These are phyloP conservation scores for Gymnopilus dilepis DNA, from an alignment of 768 basidiomycete genomes.

Conservation along the genomic window DNA sequence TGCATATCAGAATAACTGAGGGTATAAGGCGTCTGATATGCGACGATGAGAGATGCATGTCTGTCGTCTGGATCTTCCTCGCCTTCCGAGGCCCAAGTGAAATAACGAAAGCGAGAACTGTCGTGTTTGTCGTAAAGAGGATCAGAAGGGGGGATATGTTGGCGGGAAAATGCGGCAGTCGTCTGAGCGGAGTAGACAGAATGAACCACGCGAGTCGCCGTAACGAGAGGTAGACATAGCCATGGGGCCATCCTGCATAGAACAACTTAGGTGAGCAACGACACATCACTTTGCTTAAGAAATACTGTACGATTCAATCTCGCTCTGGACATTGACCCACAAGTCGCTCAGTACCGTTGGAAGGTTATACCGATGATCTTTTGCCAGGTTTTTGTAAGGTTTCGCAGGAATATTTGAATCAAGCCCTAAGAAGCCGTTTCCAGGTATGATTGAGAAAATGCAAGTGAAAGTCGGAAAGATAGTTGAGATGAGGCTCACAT, in stretches of 20 bases:
- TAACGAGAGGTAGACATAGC: slow-evolving; percentile 22
- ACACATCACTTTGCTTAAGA: slow-evolving; percentile 2
- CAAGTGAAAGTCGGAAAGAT: neutral
- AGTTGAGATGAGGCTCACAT: slow-evolving; percentile 3
- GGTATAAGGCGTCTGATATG: slow-evolving; percentile 67
- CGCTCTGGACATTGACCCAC: slow-evolving; percentile 14
- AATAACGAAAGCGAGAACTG: slow-evolving; percentile 24
- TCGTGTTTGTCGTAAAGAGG: slow-evolving; percentile 5
- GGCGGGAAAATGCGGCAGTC: slow-evolving; percentile 13
- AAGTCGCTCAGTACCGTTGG: slow-evolving; percentile 10
- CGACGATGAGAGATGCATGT: slow-evolving; percentile 47
- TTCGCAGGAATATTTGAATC: slow-evolving; percentile 6
- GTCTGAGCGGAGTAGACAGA: neutral
- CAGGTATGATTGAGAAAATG: no score
- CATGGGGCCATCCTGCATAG: slow-evolving; percentile 23
- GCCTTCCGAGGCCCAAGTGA: slow-evolving; percentile 16
- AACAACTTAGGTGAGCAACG: slow-evolving; percentile 8
- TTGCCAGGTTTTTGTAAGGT: neutral
- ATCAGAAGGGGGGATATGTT: no score
- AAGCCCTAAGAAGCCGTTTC: slow-evolving; percentile 9
- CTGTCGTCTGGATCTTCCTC: neutral
- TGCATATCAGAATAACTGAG: slow-evolving; percentile 57
- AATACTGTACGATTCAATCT: slow-evolving; percentile 35
- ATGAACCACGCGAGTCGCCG: slow-evolving; percentile 26
- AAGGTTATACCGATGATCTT: slow-evolving; percentile 6